phyloP scores from a whole-genome alignment of 257 asterid genomes.

The Capsicum baccatum region DNA sequence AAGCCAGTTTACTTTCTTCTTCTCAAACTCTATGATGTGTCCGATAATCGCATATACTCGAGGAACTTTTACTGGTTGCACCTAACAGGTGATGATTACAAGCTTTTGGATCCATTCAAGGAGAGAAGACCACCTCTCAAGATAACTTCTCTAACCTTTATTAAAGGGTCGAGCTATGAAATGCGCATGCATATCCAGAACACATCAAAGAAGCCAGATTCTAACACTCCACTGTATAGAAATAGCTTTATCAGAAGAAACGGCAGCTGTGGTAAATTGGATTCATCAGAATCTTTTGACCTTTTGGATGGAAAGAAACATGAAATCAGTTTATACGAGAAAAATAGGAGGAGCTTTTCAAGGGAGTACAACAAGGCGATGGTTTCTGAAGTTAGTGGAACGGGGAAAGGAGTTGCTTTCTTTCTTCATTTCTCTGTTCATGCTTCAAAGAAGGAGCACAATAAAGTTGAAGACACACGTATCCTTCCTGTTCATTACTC shows the following conservation, averaged over 20 bases:
- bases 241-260: constrained; percentile 36
- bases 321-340: constrained; percentile 45
- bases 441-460: constrained; percentile 49
- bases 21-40: constrained; percentile 68
- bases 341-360: constrained; percentile 45
- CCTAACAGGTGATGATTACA: constrained; percentile 77
- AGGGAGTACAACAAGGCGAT: constrained; percentile 34
- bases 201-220: constrained; percentile 59
- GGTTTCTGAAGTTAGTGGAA: constrained; percentile 60
- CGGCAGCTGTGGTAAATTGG: constrained; percentile 8
- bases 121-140: constrained; percentile 58
- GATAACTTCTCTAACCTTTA: constrained; percentile 59
- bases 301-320: constrained; percentile 30
- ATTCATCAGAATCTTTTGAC: constrained; percentile 27
- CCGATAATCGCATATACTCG: constrained; percentile 64
- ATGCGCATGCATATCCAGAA: constrained; percentile 70
- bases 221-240: constrained; percentile 43
- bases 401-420: constrained; percentile 77
- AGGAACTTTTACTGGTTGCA: constrained; percentile 97
- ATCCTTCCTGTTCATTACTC: constrained; percentile 94
- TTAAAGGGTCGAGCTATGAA: constrained; percentile 65
- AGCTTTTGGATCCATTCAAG: constrained; percentile 74
- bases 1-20: constrained; percentile 89
- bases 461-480: constrained; percentile 65
- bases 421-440: constrained; percentile 85